These are phyloP conservation scores for Suillus spraguei DNA, from an alignment of 768 basidiomycete species.

Conservation along the genomic window DNA sequence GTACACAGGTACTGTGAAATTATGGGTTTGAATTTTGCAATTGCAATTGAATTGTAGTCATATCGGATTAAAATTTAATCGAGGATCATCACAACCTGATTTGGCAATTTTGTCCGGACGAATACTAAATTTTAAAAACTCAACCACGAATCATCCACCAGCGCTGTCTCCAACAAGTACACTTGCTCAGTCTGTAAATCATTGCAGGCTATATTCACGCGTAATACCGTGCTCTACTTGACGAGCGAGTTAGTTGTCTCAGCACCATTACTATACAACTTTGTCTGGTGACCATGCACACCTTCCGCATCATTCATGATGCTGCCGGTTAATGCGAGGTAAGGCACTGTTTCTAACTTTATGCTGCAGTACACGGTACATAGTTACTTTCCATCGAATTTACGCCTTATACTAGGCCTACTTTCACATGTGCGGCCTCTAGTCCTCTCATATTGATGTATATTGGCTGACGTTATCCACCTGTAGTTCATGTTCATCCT, in stretches of 20 bases:
- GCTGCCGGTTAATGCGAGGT: background rate
- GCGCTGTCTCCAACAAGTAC: background rate
- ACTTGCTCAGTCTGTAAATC: background rate
- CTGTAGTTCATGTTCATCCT: background rate
- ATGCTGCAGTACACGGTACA: background rate
- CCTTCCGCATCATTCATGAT: background rate
- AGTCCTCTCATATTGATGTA: background rate
- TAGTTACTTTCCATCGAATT: background rate
- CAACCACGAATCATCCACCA: background rate
- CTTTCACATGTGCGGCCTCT: background rate
- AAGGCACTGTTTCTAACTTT: background rate
- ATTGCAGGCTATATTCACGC: background rate
- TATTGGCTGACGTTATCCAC: background rate
- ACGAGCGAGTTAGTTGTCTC: background rate
- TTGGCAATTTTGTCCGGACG: background rate
- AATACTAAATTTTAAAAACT: slow-evolving; percentile 4
- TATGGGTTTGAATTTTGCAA: background rate
- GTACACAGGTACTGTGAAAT: background rate
- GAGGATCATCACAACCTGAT: slow-evolving; percentile 4
- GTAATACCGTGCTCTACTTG: background rate
- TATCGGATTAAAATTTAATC: slow-evolving; percentile 6
- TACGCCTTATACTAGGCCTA: background rate
- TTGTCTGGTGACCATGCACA: background rate
- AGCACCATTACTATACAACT: background rate
- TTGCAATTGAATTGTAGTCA: background rate